Base-by-base conservation (phyloP, 169 alveolate genomes). In the Condylostoma magnum region DNA sequence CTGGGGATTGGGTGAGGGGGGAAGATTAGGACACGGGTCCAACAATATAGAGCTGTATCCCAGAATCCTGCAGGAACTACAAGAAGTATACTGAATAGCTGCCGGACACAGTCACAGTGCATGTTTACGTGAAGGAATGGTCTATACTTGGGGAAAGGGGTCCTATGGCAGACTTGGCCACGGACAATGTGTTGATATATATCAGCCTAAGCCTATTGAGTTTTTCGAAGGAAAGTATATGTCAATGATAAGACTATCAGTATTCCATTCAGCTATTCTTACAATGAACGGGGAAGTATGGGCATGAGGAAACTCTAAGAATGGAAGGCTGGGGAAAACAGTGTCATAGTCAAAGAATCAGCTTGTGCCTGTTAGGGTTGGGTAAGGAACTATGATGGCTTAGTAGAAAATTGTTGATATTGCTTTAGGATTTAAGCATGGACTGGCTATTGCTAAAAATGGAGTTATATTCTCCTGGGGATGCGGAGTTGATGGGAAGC, bases 1-100 rank as follows among this genome's bases (percentile, higher is more conserved):
- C n/a, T 90, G 93, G 92, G 96, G 96, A 3, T 53, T 69, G 2
- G 86, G 86, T 31, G 52, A 66, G 37, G 65, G 77, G 0, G 80
- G 80, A 8, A 12, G 80, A 3, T 25, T 72, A 51, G 80, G 80
- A 1, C 77, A 72, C 28, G 80, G 80, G 15, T 71, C 51, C 48
- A 30, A 37, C 6, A 48, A 67, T 30, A 25, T 50, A 12, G 47
- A 50, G 18, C 50, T 47, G 2, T 28, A 47, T 2, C 76, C 76
- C 3, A 46, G 50, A 48, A 50, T 28, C 22, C 30, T 67, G n/a
- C 3, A n/a, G 4, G 20, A n/a, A 15, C 58, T 63, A 18, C 41
- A 63, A n/a, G 36, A 27, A 31, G 65, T 67, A 8, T 60, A 50
- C 55, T 51, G 36, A 36, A 68, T 81, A 18, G 57, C 89, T 37